Evolutionary conservation across 2,329 filamentous ascomycete genomes (phyloP).

Genomic region (Chaetomium sp.): DNA sequence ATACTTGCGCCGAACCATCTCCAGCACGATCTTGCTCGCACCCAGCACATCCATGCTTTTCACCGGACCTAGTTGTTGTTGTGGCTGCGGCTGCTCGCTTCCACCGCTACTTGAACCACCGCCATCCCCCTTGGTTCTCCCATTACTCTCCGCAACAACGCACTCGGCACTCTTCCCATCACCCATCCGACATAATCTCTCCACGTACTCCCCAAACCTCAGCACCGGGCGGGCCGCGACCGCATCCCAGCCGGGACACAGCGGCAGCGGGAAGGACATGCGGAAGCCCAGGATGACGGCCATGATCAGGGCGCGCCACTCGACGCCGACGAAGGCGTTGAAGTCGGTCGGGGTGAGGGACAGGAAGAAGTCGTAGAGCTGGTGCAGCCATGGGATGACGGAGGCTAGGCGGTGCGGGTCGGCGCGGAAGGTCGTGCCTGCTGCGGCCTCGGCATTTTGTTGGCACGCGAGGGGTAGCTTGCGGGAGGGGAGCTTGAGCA

Average conservation of each 20-base stretch:
- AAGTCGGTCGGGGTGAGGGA: conserved; percentile 25
- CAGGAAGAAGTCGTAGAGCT: conserved; percentile 26
- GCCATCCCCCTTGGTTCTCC: neutral
- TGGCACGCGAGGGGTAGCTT: neutral
- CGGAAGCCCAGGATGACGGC: conserved; percentile 38
- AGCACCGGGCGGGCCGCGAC: conserved; percentile 35
- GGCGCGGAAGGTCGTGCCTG: conserved; percentile 7
- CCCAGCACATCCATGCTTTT: conserved; percentile 36
- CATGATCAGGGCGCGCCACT: conserved; percentile 40
- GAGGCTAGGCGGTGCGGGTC: conserved; percentile 17
- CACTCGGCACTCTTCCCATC: conserved; percentile 2
- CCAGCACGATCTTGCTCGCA: conserved; percentile 41
- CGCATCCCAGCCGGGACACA: conserved; percentile 33
- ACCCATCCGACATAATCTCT: conserved; percentile 28
- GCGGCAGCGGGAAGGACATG: conserved; percentile 39
- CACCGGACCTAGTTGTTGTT: conserved; percentile 11
- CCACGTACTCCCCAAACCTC: conserved; percentile 35
- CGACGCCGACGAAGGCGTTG: conserved; percentile 34
- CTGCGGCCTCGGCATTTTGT: neutral
- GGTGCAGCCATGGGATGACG: conserved; percentile 18
- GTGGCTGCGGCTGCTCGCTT: neutral
- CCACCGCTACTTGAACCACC: neutral
- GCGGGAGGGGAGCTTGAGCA: conserved; percentile 28
- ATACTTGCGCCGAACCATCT: conserved; percentile 42
- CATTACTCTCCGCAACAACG: neutral